Conservation (phyloP, 129 eudicot genomes). For the Dittrichia graveolens region DNA sequence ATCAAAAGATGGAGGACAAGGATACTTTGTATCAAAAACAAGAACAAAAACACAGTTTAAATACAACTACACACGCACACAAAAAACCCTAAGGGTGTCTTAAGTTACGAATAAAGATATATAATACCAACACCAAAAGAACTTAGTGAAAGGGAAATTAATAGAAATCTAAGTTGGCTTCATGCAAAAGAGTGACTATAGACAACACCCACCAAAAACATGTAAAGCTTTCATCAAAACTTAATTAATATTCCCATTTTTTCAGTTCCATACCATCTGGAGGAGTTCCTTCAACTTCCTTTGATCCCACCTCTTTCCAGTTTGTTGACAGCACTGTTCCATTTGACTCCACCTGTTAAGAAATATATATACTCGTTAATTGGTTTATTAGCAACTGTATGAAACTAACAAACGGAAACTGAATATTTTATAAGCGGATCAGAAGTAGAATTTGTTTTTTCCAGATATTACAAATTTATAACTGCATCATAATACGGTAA, state of each 20-base stretch:
- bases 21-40: not conserved
- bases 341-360: slow-evolving; percentile 72
- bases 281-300: slow-evolving; percentile 82
- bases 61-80: slow-evolving; percentile 2
- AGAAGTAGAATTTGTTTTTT: no score
- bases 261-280: slow-evolving; percentile 94
- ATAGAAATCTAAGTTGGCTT: slow-evolving; percentile 15
- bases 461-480: no score
- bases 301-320: slow-evolving; percentile 93
- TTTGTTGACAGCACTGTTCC: slow-evolving; percentile 94
- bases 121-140: not conserved
- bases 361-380: no score
- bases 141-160: slow-evolving; percentile 16
- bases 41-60: not conserved
- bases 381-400: no score
- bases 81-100: not conserved
- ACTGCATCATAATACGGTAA: no score
- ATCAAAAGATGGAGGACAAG: slow-evolving; percentile 6
- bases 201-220: slow-evolving; percentile 21
- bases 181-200: slow-evolving; percentile 16
- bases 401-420: no score
- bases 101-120: not conserved
- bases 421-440: no score
- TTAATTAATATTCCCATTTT: slow-evolving; percentile 66
- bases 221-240: slow-evolving; percentile 17